Evolutionary conservation across 805 yeast genomes (phyloP).

Genomic region (Grigorovia transvaalensis): DNA sequence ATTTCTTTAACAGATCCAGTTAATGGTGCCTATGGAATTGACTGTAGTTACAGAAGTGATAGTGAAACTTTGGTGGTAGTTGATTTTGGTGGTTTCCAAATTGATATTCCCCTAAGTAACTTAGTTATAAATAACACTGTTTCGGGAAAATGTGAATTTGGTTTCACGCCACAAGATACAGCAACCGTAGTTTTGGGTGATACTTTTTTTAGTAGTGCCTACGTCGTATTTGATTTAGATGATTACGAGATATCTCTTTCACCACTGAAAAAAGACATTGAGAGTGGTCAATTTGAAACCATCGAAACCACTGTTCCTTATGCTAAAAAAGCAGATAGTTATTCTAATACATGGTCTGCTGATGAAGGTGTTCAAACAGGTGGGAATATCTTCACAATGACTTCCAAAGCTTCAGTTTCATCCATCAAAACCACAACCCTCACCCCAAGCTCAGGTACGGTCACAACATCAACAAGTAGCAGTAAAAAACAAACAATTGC

Average conservation of each 20-base stretch:
- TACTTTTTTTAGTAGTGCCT: constrained; percentile 46
- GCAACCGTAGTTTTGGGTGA: constrained; percentile 40
- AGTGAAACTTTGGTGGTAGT: constrained; percentile 21
- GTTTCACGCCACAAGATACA: constrained; percentile 24
- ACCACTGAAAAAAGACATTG: constrained; percentile 27
- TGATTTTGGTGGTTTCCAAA: constrained; percentile 49
- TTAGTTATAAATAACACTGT: constrained; percentile 21
- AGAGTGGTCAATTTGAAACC: constrained; percentile 3
- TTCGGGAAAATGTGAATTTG: constrained; percentile 33
- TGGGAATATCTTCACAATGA: constrained; percentile 21
- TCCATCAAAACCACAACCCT: neutral
- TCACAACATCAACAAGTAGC: neutral
- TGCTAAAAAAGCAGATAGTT: constrained; percentile 39
- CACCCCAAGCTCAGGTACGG: neutral
- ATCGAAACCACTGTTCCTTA: constrained; percentile 31
- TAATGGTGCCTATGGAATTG: neutral
- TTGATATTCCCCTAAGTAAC: constrained; percentile 38
- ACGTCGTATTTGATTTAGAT: constrained; percentile 56
- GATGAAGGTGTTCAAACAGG: constrained; percentile 16
- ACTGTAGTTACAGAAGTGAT: neutral
- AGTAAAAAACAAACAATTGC: neutral
- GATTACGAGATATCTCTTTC: constrained; percentile 48
- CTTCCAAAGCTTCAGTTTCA: neutral
- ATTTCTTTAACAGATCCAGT: neutral
- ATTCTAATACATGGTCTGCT: constrained; percentile 36